These are phyloP conservation scores for Populus hybrid DNA, from an alignment of 441 rosid genomes.

Conservation along the genomic window DNA sequence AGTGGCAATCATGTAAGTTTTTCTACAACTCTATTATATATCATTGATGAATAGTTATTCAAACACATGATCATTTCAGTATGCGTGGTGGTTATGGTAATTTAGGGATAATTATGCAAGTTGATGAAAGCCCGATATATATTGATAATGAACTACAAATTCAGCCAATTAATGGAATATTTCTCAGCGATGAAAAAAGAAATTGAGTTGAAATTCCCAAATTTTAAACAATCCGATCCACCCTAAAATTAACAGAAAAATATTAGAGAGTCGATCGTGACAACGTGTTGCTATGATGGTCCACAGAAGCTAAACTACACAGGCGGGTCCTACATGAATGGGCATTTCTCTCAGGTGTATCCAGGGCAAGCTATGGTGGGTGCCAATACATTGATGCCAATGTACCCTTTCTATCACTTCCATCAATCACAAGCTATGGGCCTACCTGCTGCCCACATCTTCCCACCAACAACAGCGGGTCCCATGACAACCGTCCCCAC, in stretches of 20 bases:
- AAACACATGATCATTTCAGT: no score
- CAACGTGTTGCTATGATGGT: not conserved
- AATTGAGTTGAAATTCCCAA: not conserved
- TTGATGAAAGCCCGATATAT: not conserved
- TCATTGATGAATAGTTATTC: no score
- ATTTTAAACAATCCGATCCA: not conserved
- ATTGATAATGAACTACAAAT: not conserved
- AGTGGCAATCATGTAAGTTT: constrained; percentile 63
- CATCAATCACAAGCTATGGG: constrained; percentile 75
- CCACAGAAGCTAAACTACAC: constrained; percentile 64
- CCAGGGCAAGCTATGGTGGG: constrained; percentile 59
- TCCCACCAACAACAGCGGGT: constrained; percentile 40
- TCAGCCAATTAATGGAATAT: not conserved
- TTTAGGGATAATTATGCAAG: not conserved
- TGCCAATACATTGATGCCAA: constrained; percentile 65
- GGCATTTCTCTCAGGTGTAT: constrained; percentile 57
- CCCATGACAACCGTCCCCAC: constrained; percentile 41
- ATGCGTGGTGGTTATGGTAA: not conserved
- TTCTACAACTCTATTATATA: no score
- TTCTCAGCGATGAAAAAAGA: not conserved
- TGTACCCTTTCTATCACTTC: constrained; percentile 72
- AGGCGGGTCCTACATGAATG: constrained; percentile 73
- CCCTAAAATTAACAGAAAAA: not conserved
- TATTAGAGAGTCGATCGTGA: not conserved
- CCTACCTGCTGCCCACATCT: constrained; percentile 56